Evolutionary conservation across 441 rosid genomes (phyloP), one percentile per base, ranked within the genome.

Genomic region (Viola pubescens): DNA sequence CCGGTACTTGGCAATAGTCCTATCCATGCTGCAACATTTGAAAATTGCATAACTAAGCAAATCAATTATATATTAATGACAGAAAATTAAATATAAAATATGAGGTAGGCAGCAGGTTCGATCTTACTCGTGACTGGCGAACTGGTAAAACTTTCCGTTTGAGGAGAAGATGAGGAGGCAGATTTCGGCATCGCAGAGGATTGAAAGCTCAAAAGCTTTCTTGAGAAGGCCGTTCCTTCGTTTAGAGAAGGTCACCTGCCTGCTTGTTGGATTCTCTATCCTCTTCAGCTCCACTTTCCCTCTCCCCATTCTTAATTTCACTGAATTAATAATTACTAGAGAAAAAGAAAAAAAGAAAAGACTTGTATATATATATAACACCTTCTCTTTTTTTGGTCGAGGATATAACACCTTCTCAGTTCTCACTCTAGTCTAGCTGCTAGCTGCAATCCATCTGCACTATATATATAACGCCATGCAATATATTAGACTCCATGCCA

Each of bases 231-330:
- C 87, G 59, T 69, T 77, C 65, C 81, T 70, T 45, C 88, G 69
- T 77, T 82, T 84, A 0, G 88, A 85, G 79, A 85, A 85, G 54
- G 86, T 80, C 4, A 85, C 86, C 48, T 85, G 91, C 68, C 91
- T 73, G 60, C 61, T 82, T 14, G 81, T 66, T 52, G 81, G 56
- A 60, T 82, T 85, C 65, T 82, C 88, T 60, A 82, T 82, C 71
- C 88, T 77, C 77, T 84, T 80, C 66, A 82, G 67, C 63, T 70
- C 80, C 10, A 80, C 78, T 61, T 82, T 84, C 42, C 90, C 87
- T 69, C 90, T 73, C 54, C 87, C 90, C 90, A 84, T 83, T 9
- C 54, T 3, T 47, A 5, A 5, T 16, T 6, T n/a, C 9, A n/a
- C n/a, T n/a, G 11, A 7, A 8, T 51, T 26, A 26, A 26, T 26